Conservation (phyloP, 768 basidiomycete genomes). For the Hemileccinum rubropunctum region DNA sequence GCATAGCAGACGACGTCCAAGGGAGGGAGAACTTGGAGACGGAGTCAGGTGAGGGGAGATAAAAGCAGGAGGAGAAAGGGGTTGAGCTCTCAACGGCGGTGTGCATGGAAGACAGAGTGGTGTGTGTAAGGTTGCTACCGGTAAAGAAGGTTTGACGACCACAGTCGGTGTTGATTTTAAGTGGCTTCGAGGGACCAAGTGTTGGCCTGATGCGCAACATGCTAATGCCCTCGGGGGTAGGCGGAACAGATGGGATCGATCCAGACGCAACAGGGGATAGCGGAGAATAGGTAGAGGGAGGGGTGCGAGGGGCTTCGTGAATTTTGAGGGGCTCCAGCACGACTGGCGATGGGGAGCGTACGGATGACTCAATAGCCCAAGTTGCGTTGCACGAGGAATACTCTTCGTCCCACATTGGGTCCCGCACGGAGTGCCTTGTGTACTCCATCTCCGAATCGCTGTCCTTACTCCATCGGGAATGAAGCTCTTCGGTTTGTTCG, state of each 20-base stretch:
- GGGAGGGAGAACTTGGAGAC: slow-evolving; percentile 36
- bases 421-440: slow-evolving; percentile 27
- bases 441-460: slow-evolving; percentile 36
- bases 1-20: slow-evolving; percentile 33
- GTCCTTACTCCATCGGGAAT: slow-evolving; percentile 62
- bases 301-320: slow-evolving; percentile 47
- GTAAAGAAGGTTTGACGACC: slow-evolving; percentile 36
- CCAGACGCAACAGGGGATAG: slow-evolving; percentile 37
- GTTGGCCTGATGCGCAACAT: slow-evolving; percentile 38
- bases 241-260: slow-evolving; percentile 47
- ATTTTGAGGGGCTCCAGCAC: slow-evolving; percentile 38
- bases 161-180: slow-evolving; percentile 59
- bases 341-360: slow-evolving; percentile 43
- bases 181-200: slow-evolving; percentile 37
- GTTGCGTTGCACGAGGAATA: slow-evolving; percentile 50
- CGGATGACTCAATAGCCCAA: slow-evolving; percentile 53
- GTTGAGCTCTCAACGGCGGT: slow-evolving; percentile 67
- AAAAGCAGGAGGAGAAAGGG: slow-evolving; percentile 57
- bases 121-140: slow-evolving; percentile 43
- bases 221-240: slow-evolving; percentile 55
- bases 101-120: slow-evolving; percentile 63
- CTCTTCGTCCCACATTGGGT: slow-evolving; percentile 33
- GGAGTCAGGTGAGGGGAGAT: slow-evolving; percentile 45
- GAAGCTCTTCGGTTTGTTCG: slow-evolving; percentile 38
- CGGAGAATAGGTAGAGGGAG: slow-evolving; percentile 52